Percentiles rank a stretch among this genome's conserved stretches.
phyloP scores from a whole-genome alignment of 495 filamentous ascomycete genomes.

The Hypoxylon fragiforme region DNA sequence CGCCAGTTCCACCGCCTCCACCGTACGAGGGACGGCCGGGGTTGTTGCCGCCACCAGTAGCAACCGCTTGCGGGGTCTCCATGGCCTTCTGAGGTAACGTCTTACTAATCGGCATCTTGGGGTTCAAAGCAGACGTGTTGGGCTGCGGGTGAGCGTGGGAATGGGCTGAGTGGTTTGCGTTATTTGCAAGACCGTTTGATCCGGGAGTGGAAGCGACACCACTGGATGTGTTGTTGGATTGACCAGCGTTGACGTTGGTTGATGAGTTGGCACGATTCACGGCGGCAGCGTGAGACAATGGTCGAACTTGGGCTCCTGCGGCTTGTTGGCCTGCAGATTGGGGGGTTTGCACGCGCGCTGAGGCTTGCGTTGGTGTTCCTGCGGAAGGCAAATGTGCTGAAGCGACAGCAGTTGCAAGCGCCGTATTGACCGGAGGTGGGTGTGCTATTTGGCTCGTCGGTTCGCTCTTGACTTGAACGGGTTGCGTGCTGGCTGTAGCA shows the following conservation, averaged over 20 bases:
- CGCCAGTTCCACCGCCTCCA: constrained; percentile 69
- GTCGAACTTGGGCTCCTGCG: constrained; percentile 43
- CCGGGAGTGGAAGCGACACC: constrained; percentile 34
- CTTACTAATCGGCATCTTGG: constrained; percentile 78
- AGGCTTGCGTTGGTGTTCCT: constrained; percentile 50
- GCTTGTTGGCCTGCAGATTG: constrained; percentile 49
- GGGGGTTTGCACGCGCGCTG: constrained; percentile 51
- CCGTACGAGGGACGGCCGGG: constrained; percentile 73
- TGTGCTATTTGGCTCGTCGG: constrained; percentile 41
- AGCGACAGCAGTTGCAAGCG: constrained; percentile 47
- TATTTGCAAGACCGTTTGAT: constrained; percentile 31
- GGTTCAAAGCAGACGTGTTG: constrained; percentile 45
- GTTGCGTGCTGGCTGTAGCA: not conserved
- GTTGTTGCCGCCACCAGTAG: constrained; percentile 57
- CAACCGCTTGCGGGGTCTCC: constrained; percentile 69
- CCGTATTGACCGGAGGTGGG: constrained; percentile 51
- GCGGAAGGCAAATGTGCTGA: constrained; percentile 42
- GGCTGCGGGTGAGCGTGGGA: constrained; percentile 59
- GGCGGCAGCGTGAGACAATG: constrained; percentile 51
- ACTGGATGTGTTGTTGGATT: constrained; percentile 41
- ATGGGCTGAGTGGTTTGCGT: constrained; percentile 52
- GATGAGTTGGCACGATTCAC: constrained; percentile 48
- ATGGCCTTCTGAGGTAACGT: constrained; percentile 64
- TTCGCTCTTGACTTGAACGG: constrained; percentile 41
- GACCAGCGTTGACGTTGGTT: constrained; percentile 34